Evolutionary conservation across 1,284 basidiomycete genomes (phyloP).

Genomic region (Ceratobasidium sp.): DNA sequence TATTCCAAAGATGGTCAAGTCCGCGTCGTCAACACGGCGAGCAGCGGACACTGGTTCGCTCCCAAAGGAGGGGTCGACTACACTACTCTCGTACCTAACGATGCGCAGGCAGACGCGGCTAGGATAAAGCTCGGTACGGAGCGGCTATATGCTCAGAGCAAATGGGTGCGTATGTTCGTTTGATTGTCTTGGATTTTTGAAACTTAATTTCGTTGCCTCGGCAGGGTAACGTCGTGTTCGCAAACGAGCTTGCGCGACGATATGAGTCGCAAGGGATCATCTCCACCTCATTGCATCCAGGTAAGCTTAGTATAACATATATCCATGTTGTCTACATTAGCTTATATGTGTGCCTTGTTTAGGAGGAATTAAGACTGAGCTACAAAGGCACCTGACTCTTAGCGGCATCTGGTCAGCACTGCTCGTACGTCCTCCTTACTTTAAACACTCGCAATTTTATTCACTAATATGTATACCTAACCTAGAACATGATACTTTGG

Average conservation of each 20-base stretch:
- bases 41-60: slow-evolving; percentile 17
- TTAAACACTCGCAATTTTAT: neutral
- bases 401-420: neutral
- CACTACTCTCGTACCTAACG: neutral
- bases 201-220: neutral
- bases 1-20: neutral
- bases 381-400: slow-evolving; percentile 52
- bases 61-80: slow-evolving; percentile 32
- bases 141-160: slow-evolving; percentile 17
- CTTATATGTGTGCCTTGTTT: slow-evolving; percentile 34
- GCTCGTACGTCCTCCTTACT: neutral
- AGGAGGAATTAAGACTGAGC: slow-evolving; percentile 47
- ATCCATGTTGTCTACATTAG: neutral
- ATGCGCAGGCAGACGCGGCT: slow-evolving; percentile 6
- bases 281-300: slow-evolving; percentile 47
- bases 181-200: neutral
- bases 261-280: slow-evolving; percentile 48
- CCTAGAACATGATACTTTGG: slow-evolving; percentile 12
- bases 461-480: neutral
- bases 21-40: slow-evolving; percentile 22
- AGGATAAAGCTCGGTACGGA: slow-evolving; percentile 3
- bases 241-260: slow-evolving; percentile 46
- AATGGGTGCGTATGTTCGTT: slow-evolving; percentile 51
- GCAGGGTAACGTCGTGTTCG: slow-evolving; percentile 53
- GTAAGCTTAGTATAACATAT: slow-evolving; percentile 38